Conservation (phyloP, 2,329 filamentous ascomycete genomes). For the Cladosporium sp. region DNA sequence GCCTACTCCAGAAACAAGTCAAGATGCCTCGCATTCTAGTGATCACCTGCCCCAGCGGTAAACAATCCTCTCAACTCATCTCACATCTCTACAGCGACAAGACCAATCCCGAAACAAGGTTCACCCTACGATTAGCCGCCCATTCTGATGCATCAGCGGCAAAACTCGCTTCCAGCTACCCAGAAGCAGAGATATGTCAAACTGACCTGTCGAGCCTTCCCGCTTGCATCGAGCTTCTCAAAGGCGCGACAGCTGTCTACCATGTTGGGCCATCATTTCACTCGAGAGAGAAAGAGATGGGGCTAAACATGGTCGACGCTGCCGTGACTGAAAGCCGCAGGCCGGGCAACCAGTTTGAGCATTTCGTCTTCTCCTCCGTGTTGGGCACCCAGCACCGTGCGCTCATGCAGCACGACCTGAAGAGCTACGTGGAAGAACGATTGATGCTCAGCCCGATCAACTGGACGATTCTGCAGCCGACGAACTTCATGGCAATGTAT, state of each 20-base stretch:
- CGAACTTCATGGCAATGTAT: constrained; percentile 27
- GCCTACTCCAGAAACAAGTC: no score
- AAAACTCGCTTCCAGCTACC: constrained; percentile 26
- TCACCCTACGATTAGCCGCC: constrained; percentile 32
- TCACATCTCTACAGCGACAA: constrained; percentile 31
- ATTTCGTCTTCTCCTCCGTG: constrained; percentile 35
- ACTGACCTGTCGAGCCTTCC: constrained; percentile 26
- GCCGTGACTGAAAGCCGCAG: constrained; percentile 21
- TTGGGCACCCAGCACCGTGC: constrained; percentile 32
- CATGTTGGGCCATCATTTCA: constrained; percentile 36
- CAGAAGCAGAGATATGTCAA: constrained; percentile 31
- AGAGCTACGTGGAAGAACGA: constrained; percentile 34
- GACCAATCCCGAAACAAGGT: no score
- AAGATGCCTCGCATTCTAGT: constrained; percentile 12
- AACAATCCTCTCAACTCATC: constrained; percentile 33
- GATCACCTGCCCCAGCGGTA: constrained; percentile 36
- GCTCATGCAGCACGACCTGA: constrained; percentile 36
- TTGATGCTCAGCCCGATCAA: constrained; percentile 31
- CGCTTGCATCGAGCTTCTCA: constrained; percentile 25
- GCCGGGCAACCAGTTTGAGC: constrained; percentile 25
- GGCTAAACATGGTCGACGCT: constrained; percentile 37
- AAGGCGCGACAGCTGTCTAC: constrained; percentile 29
- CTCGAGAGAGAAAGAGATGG: constrained; percentile 33
- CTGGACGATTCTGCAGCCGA: constrained; percentile 36
- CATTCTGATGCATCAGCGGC: constrained; percentile 25